phyloP scores from a whole-genome alignment of 495 filamentous ascomycete species.

The Talaromyces wortmannii region DNA sequence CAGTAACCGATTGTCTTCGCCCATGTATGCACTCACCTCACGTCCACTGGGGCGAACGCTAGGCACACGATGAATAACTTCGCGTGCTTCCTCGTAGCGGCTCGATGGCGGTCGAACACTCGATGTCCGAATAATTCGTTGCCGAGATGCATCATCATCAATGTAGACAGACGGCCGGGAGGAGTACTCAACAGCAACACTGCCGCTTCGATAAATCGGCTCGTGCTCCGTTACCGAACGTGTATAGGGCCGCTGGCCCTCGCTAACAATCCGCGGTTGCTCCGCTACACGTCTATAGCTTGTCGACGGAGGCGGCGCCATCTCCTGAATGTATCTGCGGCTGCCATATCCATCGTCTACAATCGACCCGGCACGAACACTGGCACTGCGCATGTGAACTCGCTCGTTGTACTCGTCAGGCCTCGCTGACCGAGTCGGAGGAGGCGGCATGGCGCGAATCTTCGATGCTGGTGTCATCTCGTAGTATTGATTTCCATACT shows the following conservation, averaged over 20 bases:
- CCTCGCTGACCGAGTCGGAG: conserved; percentile 27
- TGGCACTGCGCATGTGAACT: conserved; percentile 22
- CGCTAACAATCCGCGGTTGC: conserved; percentile 25
- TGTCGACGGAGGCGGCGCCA: conserved; percentile 29
- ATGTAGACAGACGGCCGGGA: conserved; percentile 25
- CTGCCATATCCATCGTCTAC: conserved; percentile 34
- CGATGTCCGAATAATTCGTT: conserved; percentile 47
- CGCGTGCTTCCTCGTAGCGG: conserved; percentile 47
- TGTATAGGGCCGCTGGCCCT: conserved; percentile 25
- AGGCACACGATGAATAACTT: conserved; percentile 39
- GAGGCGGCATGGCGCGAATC: conserved; percentile 43
- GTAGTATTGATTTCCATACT: conserved; percentile 63
- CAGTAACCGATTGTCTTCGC: conserved; percentile 22
- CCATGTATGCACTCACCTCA: conserved; percentile 33
- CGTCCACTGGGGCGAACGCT: conserved; percentile 42
- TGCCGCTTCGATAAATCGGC: conserved; percentile 26
- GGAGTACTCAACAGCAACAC: conserved; percentile 33
- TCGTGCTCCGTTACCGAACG: conserved; percentile 26
- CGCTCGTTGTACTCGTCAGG: conserved; percentile 32
- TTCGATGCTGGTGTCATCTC: conserved; percentile 45
- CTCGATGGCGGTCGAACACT: conserved; percentile 51
- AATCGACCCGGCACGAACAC: conserved; percentile 34
- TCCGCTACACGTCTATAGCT: conserved; percentile 36
- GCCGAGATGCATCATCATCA: conserved; percentile 41
- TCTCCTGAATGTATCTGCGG: conserved; percentile 38